These are phyloP conservation scores for Diaporthe batatas DNA, from an alignment of 2,329 filamentous ascomycete genomes.

Conservation along the genomic window DNA sequence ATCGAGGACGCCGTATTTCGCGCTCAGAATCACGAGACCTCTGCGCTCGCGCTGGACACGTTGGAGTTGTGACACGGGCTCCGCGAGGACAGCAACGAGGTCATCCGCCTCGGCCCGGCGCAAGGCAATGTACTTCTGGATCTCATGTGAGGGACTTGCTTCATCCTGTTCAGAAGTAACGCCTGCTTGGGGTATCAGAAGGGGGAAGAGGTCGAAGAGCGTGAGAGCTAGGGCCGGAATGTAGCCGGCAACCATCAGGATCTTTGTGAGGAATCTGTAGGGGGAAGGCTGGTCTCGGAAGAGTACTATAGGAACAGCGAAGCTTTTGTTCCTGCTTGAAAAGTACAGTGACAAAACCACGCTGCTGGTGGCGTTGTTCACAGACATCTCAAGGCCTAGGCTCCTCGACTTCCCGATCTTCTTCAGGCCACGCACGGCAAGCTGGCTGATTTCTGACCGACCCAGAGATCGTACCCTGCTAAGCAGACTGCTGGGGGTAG, in stretches of 20 bases:
- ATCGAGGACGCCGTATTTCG: conserved; percentile 60
- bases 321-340: conserved; percentile 56
- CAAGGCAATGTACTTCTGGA: conserved; percentile 49
- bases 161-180: conserved; percentile 15
- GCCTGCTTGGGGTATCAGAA: conserved; percentile 42
- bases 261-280: conserved; percentile 39
- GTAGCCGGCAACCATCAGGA: conserved; percentile 56
- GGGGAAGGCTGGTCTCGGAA: conserved; percentile 20
- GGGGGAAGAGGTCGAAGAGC: conserved; percentile 49
- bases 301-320: conserved; percentile 58
- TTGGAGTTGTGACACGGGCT: conserved; percentile 56
- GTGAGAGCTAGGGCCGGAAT: conserved; percentile 58
- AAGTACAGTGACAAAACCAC: conserved; percentile 62
- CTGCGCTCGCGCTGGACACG: conserved; percentile 52
- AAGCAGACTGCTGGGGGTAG: neutral
- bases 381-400: conserved; percentile 59
- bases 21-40: conserved; percentile 62
- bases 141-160: conserved; percentile 1
- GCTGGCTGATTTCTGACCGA: conserved; percentile 41
- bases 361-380: conserved; percentile 55
- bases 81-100: conserved; percentile 57
- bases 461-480: neutral
- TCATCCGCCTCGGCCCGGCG: conserved; percentile 61
- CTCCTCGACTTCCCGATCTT: conserved; percentile 57
- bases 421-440: conserved; percentile 60